Evolutionary conservation across 371 early-diverging fungal genomes (phyloP), one percentile per base, ranked within the genome.

Genomic region (Zychaea mexicana): DNA sequence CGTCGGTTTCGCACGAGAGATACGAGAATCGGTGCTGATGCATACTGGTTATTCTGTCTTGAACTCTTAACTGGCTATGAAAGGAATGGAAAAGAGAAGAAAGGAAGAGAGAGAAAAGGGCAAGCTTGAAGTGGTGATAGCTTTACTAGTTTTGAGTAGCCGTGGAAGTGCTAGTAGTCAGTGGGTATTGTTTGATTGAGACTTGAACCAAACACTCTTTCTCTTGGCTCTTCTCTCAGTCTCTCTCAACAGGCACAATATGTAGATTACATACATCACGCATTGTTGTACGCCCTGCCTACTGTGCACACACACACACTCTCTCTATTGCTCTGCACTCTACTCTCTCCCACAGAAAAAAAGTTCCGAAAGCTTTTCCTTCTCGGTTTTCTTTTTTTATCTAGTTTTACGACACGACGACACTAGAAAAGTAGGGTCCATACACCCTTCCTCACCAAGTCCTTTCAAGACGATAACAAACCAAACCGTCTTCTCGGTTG

Each of bases 1-100:
- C 79, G 38, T 78, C 76, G 28, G 79, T 76, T 38, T 56, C 57
- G 56, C 72, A 75, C 17, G 79, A 78, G 17, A 62, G 49, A n/a
- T 68, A 57, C 38, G 79, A 75, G 60, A 72, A 65, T 21, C 78
- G 74, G n/a, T 42, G 42, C 13, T 42, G 15, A 42, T 42, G 42
- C n/a, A 36, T 36, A 10, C 15, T 36, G 36, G n/a, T 42, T 13
- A 56, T 32, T 52, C 32, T 33, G 36, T 4, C 9, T 10, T 42
- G 30, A 6, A 42, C 7, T n/a, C n/a, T n/a, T n/a, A 69, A 57
- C 49, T 12, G 19, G 38, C 57, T 45, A 53, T 26, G 21, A 54
- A 62, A 31, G 36, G 54, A 33, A 39, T 62, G 61, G 47, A 47
- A 27, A 49, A 66, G 47, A 42, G 28, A 69, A 61, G 52, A 17